Base-by-base conservation (phyloP, 345 rosid genomes). In the Cardamine occulta region DNA sequence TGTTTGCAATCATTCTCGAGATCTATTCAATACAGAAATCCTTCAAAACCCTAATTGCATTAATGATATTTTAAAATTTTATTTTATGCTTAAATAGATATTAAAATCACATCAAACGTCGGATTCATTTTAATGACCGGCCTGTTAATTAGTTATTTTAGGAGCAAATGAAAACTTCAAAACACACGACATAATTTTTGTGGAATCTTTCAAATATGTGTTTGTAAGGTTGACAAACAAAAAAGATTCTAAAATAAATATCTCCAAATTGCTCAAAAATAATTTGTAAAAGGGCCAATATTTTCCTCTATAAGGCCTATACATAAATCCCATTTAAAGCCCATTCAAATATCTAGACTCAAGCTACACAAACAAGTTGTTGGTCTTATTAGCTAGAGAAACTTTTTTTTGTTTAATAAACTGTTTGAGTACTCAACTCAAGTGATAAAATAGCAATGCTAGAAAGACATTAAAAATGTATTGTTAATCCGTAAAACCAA, bases 401-500 rank as follows among this genome's bases (percentile, higher is more conserved):
- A 56, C 4, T 18, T 7, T 8, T 14, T 71, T 35, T 71, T 35
- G 37, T 35, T 60, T 34, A 48, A 48, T 11, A 24, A 72, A 48
- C 12, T n/a, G 56, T 70, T 23, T 8, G 23, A 32, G 45, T 58
- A 47, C 66, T 45, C 24, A 23, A 45, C 48, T 58, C 45, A 47
- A 47, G 58, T 71, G 48, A 71, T 60, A 17, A 17, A 55, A 31
- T 47, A 59, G 54, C 13, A 44, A 28, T 68, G 29, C 52, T 56
- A 42, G 19, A 69, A 26, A 68, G 45, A 70, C 28, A 49, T 10
- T 42, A 42, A 19, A 45, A 13, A 21, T 39, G 13, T 39, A 39
- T 10, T 24, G 75, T 59, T 21, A 59, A 47, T n/a, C 37, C 64
- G 32, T 74, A 29, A 44, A 65, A 32, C 63, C 59, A 35, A 66